These are phyloP conservation scores for Kuraishia ogatae DNA, from an alignment of 805 yeast genomes.

Conservation along the genomic window DNA sequence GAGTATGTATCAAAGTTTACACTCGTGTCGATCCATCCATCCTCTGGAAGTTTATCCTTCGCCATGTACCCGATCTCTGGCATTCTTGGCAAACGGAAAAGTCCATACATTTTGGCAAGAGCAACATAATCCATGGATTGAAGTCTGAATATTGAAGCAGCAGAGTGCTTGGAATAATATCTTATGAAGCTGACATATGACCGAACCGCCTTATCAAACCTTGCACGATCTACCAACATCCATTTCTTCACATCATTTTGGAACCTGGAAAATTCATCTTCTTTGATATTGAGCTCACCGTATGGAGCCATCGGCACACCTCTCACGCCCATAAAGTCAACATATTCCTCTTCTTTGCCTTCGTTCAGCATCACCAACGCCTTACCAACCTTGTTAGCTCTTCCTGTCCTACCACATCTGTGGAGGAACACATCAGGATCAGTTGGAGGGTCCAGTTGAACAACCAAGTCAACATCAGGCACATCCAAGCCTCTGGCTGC, in stretches of 20 bases:
- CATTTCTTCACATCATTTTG: conserved; percentile 32
- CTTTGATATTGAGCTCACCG: conserved; percentile 21
- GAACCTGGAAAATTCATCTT: conserved; percentile 15
- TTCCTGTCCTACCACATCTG: conserved; percentile 91
- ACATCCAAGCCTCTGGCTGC: conserved; percentile 97
- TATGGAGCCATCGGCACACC: conserved; percentile 37
- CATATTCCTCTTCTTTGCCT: conserved; percentile 75
- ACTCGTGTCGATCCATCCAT: conserved; percentile 62
- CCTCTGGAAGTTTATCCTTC: conserved; percentile 43
- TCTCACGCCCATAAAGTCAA: conserved; percentile 72
- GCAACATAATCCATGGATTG: conserved; percentile 63
- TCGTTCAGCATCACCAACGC: conserved; percentile 67
- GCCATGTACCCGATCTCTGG: conserved; percentile 65
- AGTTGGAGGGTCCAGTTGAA: conserved; percentile 93
- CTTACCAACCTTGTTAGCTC: conserved; percentile 79
- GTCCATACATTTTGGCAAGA: conserved; percentile 68
- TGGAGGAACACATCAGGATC: conserved; percentile 90
- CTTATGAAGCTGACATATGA: conserved; percentile 79
- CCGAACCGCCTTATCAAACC: conserved; percentile 74
- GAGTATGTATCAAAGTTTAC: conserved; percentile 62
- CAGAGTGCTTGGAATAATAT: conserved; percentile 82
- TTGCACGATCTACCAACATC: conserved; percentile 64
- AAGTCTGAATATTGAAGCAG: conserved; percentile 79
- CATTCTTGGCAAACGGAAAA: conserved; percentile 85
- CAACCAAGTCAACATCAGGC: conserved; percentile 82